phyloP scores from a whole-genome alignment of 768 basidiomycete species.

The Tephrocybe sp. region DNA sequence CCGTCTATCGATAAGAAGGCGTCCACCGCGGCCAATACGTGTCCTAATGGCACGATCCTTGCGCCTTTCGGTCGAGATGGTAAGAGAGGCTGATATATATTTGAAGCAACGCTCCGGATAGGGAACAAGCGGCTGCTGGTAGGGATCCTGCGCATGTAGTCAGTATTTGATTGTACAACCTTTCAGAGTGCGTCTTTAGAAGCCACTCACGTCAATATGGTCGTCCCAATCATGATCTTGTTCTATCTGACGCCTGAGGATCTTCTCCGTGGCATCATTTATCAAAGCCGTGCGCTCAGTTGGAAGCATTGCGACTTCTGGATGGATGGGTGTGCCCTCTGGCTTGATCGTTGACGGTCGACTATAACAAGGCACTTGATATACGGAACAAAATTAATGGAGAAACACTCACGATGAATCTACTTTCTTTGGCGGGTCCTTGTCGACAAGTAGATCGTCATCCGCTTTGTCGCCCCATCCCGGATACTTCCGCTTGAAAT shows the following conservation, averaged over 20 bases:
- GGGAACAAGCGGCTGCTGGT: constrained; percentile 58
- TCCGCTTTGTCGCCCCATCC: constrained; percentile 57
- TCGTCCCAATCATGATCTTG: constrained; percentile 85
- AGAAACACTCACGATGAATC: constrained; percentile 33
- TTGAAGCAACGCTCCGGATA: constrained; percentile 67
- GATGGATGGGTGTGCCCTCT: constrained; percentile 37
- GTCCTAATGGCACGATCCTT: constrained; percentile 55
- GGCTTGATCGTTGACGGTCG: constrained; percentile 55
- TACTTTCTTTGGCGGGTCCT: constrained; percentile 61
- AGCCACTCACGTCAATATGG: constrained; percentile 62
- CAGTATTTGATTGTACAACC: not conserved
- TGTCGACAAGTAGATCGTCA: constrained; percentile 70
- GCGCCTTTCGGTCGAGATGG: constrained; percentile 24
- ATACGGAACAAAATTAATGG: not conserved
- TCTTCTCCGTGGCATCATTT: constrained; percentile 56
- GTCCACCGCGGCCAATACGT: constrained; percentile 81
- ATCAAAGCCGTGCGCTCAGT: constrained; percentile 63
- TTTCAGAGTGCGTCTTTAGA: not conserved
- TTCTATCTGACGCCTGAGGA: constrained; percentile 62
- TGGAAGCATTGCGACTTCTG: constrained; percentile 52
- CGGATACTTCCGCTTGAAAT: constrained; percentile 76
- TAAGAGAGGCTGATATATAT: constrained; percentile 40
- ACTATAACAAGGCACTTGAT: constrained; percentile 29
- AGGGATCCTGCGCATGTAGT: constrained; percentile 50
- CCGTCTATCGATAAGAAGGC: constrained; percentile 72